phyloP scores from a whole-genome alignment of 768 basidiomycete genomes.

The Leccinum fibrillosum region DNA sequence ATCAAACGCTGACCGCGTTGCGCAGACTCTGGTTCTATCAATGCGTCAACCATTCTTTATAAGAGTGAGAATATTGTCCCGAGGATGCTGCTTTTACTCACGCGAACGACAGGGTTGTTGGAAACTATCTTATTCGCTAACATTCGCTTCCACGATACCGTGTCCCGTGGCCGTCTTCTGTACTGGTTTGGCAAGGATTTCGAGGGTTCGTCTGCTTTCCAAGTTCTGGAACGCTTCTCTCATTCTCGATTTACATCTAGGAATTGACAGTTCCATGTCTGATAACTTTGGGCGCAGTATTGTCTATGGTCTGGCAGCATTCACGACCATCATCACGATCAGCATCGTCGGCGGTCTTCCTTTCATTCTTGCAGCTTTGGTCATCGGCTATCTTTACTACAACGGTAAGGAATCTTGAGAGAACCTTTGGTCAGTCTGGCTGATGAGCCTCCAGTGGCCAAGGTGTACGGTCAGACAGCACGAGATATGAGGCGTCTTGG shows the following conservation, averaged over 20 bases:
- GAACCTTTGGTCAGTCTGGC: background rate
- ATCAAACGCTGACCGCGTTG: slow-evolving; percentile 3
- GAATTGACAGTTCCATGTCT: slow-evolving; percentile 77
- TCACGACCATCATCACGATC: slow-evolving; percentile 71
- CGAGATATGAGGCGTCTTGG: slow-evolving; percentile 81
- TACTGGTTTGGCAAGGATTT: slow-evolving; percentile 91
- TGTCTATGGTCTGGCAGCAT: slow-evolving; percentile 64
- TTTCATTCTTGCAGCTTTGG: slow-evolving; percentile 59
- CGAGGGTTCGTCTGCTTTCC: slow-evolving; percentile 44
- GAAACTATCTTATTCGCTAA: slow-evolving; percentile 84
- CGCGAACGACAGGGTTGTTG: slow-evolving; percentile 43
- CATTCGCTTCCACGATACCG: slow-evolving; percentile 91
- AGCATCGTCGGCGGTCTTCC: slow-evolving; percentile 75
- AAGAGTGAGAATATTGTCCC: slow-evolving; percentile 40
- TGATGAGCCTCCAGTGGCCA: slow-evolving; percentile 32
- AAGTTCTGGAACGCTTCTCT: background rate
- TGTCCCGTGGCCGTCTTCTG: slow-evolving; percentile 77
- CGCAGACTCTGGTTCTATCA: slow-evolving; percentile 72
- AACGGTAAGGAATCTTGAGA: slow-evolving; percentile 45
- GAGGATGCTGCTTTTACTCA: slow-evolving; percentile 11
- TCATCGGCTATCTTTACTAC: slow-evolving; percentile 65
- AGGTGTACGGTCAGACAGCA: slow-evolving; percentile 77
- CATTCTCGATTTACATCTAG: slow-evolving; percentile 34
- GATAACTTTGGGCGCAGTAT: slow-evolving; percentile 84
- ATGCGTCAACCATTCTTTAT: slow-evolving; percentile 76